phyloP scores from a whole-genome alignment of 768 basidiomycete species.

The Collybia sordida region DNA sequence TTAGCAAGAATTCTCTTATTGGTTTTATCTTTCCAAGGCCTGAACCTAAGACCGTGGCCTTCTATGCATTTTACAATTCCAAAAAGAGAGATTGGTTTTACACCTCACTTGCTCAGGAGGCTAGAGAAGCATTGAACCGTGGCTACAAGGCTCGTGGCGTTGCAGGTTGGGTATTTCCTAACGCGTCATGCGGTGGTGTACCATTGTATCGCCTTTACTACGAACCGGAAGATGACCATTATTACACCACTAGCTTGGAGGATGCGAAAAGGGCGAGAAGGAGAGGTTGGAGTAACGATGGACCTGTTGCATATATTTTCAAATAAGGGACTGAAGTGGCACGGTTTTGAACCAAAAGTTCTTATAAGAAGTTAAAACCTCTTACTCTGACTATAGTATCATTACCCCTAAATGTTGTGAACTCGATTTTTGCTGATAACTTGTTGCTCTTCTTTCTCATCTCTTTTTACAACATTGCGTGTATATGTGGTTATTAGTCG shows the following conservation, averaged over 20 bases:
- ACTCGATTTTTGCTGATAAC: too few species aligned
- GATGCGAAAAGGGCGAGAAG: conserved; percentile 7
- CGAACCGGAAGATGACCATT: conserved; percentile 2
- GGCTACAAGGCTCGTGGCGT: conserved; percentile 9
- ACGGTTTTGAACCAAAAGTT: too few species aligned
- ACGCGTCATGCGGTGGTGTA: background rate
- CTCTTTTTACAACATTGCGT: too few species aligned
- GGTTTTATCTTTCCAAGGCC: background rate
- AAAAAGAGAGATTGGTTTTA: conserved; percentile 4
- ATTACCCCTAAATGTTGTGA: too few species aligned
- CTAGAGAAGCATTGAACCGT: conserved; percentile 1
- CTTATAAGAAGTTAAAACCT: too few species aligned
- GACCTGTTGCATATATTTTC: conserved; percentile 6
- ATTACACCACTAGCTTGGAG: conserved; percentile 8
- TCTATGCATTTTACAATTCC: conserved; percentile 1
- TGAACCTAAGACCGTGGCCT: background rate
- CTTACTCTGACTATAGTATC: too few species aligned
- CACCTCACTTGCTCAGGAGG: conserved; percentile 4
- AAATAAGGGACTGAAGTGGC: too few species aligned
- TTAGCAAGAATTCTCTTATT: background rate
- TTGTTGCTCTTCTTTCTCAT: too few species aligned
- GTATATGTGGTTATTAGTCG: too few species aligned
- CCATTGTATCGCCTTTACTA: conserved; percentile 11
- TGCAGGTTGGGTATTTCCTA: conserved; percentile 5
- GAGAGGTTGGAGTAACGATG: conserved; percentile 9